phyloP scores from a whole-genome alignment of 1,284 basidiomycete species.

The Apiotrichum sp. region DNA sequence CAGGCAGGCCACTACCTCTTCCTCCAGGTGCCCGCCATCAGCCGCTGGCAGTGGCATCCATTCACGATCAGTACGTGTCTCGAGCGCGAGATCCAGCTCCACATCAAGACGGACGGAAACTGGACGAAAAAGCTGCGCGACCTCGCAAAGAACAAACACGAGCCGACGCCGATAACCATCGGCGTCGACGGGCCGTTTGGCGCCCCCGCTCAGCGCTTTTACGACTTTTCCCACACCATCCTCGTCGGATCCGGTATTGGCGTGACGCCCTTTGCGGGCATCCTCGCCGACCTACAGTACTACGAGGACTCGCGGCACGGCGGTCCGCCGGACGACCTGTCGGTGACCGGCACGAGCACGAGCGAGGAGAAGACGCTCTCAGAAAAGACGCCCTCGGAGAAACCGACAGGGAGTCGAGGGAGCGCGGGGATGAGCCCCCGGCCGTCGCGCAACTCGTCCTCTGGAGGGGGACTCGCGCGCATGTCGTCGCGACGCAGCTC shows the following conservation, averaged over 20 bases:
- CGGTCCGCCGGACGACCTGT: constrained; percentile 10
- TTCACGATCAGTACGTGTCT: constrained; percentile 28
- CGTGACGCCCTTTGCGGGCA: constrained; percentile 31
- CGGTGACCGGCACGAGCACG: background rate
- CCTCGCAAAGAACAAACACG: constrained; percentile 11
- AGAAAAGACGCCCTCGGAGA: no score
- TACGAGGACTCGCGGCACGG: constrained; percentile 20
- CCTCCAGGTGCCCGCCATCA: constrained; percentile 22
- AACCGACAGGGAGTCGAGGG: no score
- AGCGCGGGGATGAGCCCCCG: no score
- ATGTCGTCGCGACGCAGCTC: background rate
- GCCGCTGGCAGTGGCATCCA: constrained; percentile 27
- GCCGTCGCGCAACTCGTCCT: no score
- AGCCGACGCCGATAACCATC: constrained; percentile 13
- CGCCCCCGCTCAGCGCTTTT: constrained; percentile 31
- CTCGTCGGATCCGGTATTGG: constrained; percentile 29
- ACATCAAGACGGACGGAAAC: constrained; percentile 32
- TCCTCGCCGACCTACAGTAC: constrained; percentile 26
- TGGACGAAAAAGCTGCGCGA: constrained; percentile 23
- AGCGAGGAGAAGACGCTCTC: no score
- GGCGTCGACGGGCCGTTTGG: constrained; percentile 31
- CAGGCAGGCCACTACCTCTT: constrained; percentile 28
- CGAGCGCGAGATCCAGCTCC: constrained; percentile 19
- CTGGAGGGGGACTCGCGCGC: background rate
- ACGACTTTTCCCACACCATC: constrained; percentile 31